Evolutionary conservation across 345 rosid species (phyloP).

Genomic region (Melaleuca quinquenervia): DNA sequence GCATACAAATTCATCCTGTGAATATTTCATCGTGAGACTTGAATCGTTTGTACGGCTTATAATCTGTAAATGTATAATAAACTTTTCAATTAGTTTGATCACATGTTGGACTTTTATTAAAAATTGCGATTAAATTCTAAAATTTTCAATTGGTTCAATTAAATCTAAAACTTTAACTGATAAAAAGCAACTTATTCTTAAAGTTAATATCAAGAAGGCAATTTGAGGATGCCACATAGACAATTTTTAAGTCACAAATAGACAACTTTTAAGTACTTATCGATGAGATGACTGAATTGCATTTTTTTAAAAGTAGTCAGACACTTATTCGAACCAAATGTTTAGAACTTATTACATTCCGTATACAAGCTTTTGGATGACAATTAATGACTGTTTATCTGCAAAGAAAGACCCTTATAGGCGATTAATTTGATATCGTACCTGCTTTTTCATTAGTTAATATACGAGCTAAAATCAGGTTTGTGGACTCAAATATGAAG

Average conservation of each 20-base stretch:
- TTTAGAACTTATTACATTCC: neutral
- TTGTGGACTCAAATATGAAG: neutral
- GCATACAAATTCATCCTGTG: neutral
- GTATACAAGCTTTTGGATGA: neutral
- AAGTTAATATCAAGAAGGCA: neutral
- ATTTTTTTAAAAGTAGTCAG: neutral
- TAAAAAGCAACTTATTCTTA: neutral
- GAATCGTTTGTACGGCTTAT: neutral
- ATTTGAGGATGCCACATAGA: neutral
- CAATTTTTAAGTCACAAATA: neutral
- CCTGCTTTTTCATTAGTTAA: neutral
- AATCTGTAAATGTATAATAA: neutral
- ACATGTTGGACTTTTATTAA: neutral
- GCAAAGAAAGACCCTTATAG: neutral
- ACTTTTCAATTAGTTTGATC: neutral
- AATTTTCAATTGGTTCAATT: neutral
- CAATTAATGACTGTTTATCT: neutral
- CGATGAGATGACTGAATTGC: neutral
- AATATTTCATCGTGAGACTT: neutral
- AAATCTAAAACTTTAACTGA: neutral
- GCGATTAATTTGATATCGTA: neutral
- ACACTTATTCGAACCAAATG: neutral
- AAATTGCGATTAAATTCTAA: neutral
- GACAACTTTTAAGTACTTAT: neutral
- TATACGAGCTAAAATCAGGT: neutral